These are phyloP conservation scores for Magnaporthiopsis incrustans DNA, from an alignment of 2,329 filamentous ascomycete species.

Conservation along the genomic window DNA sequence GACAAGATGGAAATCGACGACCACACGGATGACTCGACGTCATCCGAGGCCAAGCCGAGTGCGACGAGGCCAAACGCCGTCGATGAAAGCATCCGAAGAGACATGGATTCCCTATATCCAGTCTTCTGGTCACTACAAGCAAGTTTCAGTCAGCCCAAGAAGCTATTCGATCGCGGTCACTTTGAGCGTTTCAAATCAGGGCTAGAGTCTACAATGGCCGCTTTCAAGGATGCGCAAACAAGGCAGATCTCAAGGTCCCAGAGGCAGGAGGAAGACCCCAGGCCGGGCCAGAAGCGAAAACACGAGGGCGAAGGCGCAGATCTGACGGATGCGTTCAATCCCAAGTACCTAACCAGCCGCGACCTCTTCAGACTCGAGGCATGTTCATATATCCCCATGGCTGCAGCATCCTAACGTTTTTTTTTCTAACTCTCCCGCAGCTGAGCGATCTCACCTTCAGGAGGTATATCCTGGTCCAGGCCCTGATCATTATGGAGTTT, in stretches of 20 bases:
- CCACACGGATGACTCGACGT: constrained; percentile 28
- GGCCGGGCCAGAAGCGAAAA: constrained; percentile 64
- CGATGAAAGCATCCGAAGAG: constrained; percentile 36
- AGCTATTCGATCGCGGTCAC: constrained; percentile 63
- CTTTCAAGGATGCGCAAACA: constrained; percentile 44
- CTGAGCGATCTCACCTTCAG: constrained; percentile 92
- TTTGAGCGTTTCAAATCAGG: constrained; percentile 77
- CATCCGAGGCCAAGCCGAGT: constrained; percentile 18
- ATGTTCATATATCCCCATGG: constrained; percentile 17
- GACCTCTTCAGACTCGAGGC: constrained; percentile 95
- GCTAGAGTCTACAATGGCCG: constrained; percentile 56
- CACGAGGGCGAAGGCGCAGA: constrained; percentile 54
- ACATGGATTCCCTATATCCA: constrained; percentile 72
- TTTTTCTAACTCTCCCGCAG: constrained; percentile 33
- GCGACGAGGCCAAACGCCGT: neutral
- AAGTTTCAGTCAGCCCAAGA: constrained; percentile 83
- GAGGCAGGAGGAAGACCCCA: constrained; percentile 52
- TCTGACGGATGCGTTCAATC: constrained; percentile 73
- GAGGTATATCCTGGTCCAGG: constrained; percentile 89
- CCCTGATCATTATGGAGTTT: constrained; percentile 90
- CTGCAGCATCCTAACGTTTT: constrained; percentile 9
- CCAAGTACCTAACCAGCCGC: constrained; percentile 95
- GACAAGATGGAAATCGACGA: constrained; percentile 62
- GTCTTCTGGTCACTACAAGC: constrained; percentile 92
- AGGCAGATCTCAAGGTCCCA: constrained; percentile 35